Evolutionary conservation across 1,284 basidiomycete genomes (phyloP).

Genomic region (Leccinum solheimii): DNA sequence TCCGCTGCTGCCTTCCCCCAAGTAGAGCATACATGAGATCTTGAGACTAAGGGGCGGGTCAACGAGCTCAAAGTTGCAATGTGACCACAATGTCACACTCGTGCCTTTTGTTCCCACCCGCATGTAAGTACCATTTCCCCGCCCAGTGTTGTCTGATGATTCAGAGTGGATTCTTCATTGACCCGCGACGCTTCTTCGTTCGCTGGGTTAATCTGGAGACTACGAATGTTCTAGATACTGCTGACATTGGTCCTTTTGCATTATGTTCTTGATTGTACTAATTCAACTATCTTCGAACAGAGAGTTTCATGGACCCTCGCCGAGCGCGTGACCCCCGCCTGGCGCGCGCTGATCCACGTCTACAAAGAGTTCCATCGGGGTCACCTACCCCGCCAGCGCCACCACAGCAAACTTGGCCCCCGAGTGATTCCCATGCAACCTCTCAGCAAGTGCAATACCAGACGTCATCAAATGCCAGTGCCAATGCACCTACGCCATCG

Average conservation of each 20-base stretch:
- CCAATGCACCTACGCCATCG: conserved; percentile 5
- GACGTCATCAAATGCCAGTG: conserved; percentile 11
- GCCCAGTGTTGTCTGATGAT: conserved; percentile 54
- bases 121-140: conserved; percentile 18
- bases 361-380: conserved; percentile 52
- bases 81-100: conserved; percentile 27
- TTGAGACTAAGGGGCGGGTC: conserved; percentile 44
- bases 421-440: conserved; percentile 19
- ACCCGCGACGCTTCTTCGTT: conserved; percentile 45
- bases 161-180: conserved; percentile 84
- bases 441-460: conserved; percentile 24
- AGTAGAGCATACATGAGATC: conserved; percentile 58
- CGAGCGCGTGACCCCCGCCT: conserved; percentile 77
- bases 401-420: conserved; percentile 39
- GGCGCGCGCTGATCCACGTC: conserved; percentile 63
- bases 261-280: background rate
- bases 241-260: conserved; percentile 49
- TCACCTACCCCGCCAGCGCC: conserved; percentile 42
- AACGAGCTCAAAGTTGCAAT: background rate
- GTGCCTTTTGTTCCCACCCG: conserved; percentile 1
- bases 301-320: conserved; percentile 67
- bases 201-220: conserved; percentile 72
- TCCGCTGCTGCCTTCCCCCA: conserved; percentile 43
- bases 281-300: conserved; percentile 16
- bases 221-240: conserved; percentile 84